A percentile compares a stretch with the other conserved stretches of the same genome.
Conservation (phyloP, 116 monocot genomes). For the Papilionanthe hybrid region DNA sequence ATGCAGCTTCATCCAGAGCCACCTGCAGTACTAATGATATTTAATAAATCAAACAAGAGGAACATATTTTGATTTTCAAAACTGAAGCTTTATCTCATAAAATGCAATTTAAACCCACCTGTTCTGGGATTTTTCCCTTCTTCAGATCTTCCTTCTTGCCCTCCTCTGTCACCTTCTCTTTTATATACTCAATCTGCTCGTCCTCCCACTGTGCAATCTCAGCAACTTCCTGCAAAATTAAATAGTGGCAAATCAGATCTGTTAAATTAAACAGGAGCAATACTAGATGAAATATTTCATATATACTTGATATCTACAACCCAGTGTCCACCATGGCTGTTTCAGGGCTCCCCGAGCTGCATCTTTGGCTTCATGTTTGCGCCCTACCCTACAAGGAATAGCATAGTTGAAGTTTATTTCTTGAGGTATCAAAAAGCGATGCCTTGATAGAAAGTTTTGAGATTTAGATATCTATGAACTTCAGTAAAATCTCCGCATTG, state of each 20-base stretch:
- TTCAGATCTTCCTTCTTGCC: slow-evolving; percentile 83
- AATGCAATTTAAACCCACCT: slow-evolving; percentile 31
- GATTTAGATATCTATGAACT: slow-evolving; percentile 43
- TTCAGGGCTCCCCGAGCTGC: slow-evolving; percentile 87
- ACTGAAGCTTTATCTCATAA: slow-evolving; percentile 1
- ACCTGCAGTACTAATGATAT: slow-evolving; percentile 34
- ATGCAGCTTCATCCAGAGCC: slow-evolving; percentile 92
- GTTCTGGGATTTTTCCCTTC: slow-evolving; percentile 87
- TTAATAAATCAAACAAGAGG: not conserved
- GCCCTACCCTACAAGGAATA: slow-evolving; percentile 60
- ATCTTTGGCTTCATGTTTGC: slow-evolving; percentile 83
- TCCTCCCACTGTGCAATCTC: slow-evolving; percentile 86
- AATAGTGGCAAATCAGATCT: not conserved
- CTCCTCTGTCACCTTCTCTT: slow-evolving; percentile 82
- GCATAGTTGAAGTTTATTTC: not conserved
- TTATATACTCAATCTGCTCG: slow-evolving; percentile 91
- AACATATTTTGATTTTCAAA: not conserved
- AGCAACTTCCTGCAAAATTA: slow-evolving; percentile 63
- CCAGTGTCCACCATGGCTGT: slow-evolving; percentile 98
- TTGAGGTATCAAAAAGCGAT: not conserved
- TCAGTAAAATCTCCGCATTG: slow-evolving; percentile 85
- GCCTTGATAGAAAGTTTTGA: not conserved
- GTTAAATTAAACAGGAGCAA: no score
- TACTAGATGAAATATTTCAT: not conserved
- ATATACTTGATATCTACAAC: slow-evolving; percentile 73